Base-by-base conservation (phyloP, 2,329 filamentous ascomycete species). In the Alternaria solani region DNA sequence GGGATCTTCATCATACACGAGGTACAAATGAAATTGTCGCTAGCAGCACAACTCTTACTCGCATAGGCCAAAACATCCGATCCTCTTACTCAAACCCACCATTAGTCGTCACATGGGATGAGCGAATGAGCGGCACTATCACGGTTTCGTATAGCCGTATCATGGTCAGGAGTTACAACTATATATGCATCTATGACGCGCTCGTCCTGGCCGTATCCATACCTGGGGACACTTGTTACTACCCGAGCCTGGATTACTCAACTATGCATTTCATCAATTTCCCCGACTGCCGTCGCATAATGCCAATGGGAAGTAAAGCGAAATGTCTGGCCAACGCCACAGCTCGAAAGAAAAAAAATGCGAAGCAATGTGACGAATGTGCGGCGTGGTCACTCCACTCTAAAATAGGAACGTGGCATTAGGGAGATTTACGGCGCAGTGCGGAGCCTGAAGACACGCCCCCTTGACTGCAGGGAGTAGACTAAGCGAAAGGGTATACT, bases 121-220 rank as follows among this genome's bases (percentile, higher is more conserved):
- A 61, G 59, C 64, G 56, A 65, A 64, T 65, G 55, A 52, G 55
- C 65, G 55, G 52, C 51, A 60, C 65, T 61, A 52, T 61, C 36
- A 57, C 62, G 23, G 55, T 59, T 61, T 59, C 51, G 61, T 63
- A 63, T 55, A 57, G 47, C 36, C 44, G 39, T 48, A 39, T 43
- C 26, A 42, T 46, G 51, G 51, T 58, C 58, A 57, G 59, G 47
- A 56, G 51, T 59, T 53, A 55, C 58, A 59, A 38, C 46, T 57
- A 55, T 60, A 57, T 63, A 58, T 43, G 57, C 63, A 57, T 72
- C 69, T 67, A 71, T 71, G 67, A 72, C 66, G 68, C 67, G 58
- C 59, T 61, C 46, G 59, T 65, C 51, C 55, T 41, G 16, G n/a
- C 36, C 42, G 18, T 52, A 26, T 30, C 36, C 51, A 55, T 43